Percentiles rank a stretch among this genome's conserved stretches.
Conservation (phyloP, 2,329 filamentous ascomycete genomes). For the Nemania sp. region DNA sequence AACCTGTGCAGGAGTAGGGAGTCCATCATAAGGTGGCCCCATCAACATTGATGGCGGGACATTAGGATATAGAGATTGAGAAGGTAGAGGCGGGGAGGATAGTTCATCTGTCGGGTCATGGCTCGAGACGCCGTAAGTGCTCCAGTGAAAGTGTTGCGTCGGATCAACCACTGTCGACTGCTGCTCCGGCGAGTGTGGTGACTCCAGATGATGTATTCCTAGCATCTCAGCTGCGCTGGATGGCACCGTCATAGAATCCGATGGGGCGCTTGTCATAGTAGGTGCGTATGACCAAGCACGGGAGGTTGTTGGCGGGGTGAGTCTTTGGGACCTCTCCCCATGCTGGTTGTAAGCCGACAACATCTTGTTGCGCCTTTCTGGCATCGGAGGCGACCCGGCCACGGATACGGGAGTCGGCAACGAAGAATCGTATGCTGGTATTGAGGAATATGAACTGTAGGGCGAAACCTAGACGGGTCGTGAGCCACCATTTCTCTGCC, state of each 20-base stretch:
- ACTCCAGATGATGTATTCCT: constrained; percentile 46
- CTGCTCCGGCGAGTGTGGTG: constrained; percentile 37
- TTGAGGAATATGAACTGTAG: constrained; percentile 44
- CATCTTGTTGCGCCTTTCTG: constrained; percentile 48
- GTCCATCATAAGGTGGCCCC: constrained; percentile 21
- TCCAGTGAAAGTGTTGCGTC: constrained; percentile 43
- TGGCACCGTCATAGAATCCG: constrained; percentile 50
- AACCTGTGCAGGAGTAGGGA: constrained; percentile 24
- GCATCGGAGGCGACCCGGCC: constrained; percentile 52
- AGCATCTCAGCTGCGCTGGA: constrained; percentile 46
- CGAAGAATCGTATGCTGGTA: constrained; percentile 47
- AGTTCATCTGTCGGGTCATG: constrained; percentile 38
- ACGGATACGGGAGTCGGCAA: constrained; percentile 58
- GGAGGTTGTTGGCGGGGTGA: constrained; percentile 53
- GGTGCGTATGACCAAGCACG: constrained; percentile 53
- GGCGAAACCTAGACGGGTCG: constrained; percentile 26
- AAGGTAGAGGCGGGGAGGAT: constrained; percentile 36
- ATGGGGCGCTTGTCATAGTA: constrained; percentile 41
- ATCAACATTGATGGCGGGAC: constrained; percentile 35
- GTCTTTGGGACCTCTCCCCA: constrained; percentile 49
- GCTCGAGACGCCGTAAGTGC: constrained; percentile 45
- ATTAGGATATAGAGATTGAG: constrained; percentile 31
- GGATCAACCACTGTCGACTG: constrained; percentile 41
- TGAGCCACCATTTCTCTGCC: constrained; percentile 13
- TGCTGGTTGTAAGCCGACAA: constrained; percentile 46